These are phyloP conservation scores for Neofusicoccum cordaticola DNA, from an alignment of 2,329 filamentous ascomycete genomes.

Conservation along the genomic window DNA sequence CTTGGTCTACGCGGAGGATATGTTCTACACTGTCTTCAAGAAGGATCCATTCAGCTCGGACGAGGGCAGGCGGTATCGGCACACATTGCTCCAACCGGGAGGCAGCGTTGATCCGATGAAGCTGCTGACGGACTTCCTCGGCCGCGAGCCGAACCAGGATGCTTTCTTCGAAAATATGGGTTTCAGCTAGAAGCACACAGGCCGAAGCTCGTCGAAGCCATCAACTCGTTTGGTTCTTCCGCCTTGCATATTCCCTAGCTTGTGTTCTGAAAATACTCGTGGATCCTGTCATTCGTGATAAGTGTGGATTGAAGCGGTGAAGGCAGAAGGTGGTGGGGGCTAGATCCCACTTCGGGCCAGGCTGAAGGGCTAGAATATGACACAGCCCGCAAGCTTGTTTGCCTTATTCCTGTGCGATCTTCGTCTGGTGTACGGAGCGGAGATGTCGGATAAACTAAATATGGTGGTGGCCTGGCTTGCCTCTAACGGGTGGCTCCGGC, in stretches of 20 bases:
- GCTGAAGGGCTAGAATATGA: background rate
- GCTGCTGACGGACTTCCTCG: conserved; percentile 73
- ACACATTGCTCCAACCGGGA: conserved; percentile 73
- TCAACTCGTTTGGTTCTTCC: too few relatives aligned
- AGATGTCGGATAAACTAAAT: background rate
- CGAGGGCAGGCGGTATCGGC: conserved; percentile 72
- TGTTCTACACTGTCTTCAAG: conserved; percentile 80
- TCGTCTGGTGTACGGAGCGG: too few relatives aligned
- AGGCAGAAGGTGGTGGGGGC: background rate
- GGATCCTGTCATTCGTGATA: too few relatives aligned
- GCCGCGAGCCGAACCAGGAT: conserved; percentile 71
- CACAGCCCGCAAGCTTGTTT: background rate
- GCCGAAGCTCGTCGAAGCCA: too few relatives aligned
- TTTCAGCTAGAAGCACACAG: conserved; percentile 20
- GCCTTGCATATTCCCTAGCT: too few relatives aligned
- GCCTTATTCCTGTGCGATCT: too few relatives aligned
- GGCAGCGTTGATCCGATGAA: conserved; percentile 79
- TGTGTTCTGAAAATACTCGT: too few relatives aligned
- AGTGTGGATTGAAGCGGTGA: background rate
- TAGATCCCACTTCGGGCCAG: background rate
- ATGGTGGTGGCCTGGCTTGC: too few relatives aligned
- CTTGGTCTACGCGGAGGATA: conserved; percentile 79
- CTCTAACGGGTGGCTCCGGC: too few relatives aligned
- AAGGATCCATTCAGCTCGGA: conserved; percentile 72
- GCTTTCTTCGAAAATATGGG: conserved; percentile 79